Evolutionary conservation across 2,329 filamentous ascomycete species (phyloP).

Genomic region (Fusarium sp.): DNA sequence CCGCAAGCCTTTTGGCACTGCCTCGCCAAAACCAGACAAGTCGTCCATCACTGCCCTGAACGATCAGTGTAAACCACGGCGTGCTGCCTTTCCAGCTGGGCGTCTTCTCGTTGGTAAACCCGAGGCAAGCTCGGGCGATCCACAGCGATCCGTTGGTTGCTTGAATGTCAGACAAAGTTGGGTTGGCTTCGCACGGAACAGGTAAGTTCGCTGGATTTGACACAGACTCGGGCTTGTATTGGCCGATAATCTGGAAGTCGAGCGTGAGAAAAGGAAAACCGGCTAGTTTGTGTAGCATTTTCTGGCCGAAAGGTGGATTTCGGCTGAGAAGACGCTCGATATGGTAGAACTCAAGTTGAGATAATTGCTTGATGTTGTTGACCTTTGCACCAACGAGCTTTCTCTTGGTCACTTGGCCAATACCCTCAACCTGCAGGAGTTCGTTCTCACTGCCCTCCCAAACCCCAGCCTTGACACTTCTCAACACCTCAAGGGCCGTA

Average conservation of each 20-base stretch:
- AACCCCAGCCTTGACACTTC: constrained; percentile 76
- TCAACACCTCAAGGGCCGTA: constrained; percentile 79
- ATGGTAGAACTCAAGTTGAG: constrained; percentile 71
- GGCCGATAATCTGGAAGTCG: constrained; percentile 49
- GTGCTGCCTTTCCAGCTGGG: constrained; percentile 71
- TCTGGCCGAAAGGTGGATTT: constrained; percentile 84
- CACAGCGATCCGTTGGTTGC: constrained; percentile 19
- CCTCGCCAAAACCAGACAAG: constrained; percentile 75
- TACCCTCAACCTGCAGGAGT: constrained; percentile 81
- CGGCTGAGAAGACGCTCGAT: constrained; percentile 82
- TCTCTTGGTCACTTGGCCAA: constrained; percentile 79
- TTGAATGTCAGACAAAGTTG: background rate
- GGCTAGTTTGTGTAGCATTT: constrained; percentile 71
- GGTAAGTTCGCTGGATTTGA: background rate
- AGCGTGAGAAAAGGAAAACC: constrained; percentile 73
- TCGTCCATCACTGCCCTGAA: constrained; percentile 63
- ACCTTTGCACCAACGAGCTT: constrained; percentile 80
- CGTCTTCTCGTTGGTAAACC: constrained; percentile 74
- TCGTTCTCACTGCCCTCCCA: constrained; percentile 89
- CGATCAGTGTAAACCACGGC: constrained; percentile 78
- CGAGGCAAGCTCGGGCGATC: constrained; percentile 72
- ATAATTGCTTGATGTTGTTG: constrained; percentile 76
- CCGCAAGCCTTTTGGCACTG: constrained; percentile 73
- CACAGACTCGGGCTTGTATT: constrained; percentile 4
- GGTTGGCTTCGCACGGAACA: background rate